phyloP scores from a whole-genome alignment of 2,329 filamentous ascomycete species.

The Exophiala sp. region DNA sequence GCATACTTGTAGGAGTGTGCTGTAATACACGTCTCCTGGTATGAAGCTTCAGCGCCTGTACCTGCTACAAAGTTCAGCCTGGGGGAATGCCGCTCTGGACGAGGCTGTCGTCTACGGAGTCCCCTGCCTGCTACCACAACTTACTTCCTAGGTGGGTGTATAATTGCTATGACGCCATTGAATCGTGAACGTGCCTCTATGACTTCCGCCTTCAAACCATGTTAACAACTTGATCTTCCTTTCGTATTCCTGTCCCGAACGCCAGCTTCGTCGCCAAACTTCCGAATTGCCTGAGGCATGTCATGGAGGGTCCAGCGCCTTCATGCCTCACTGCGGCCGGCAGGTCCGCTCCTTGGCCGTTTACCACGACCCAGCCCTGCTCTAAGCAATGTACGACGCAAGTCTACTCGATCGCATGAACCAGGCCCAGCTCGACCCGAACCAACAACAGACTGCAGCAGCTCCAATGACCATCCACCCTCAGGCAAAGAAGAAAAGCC shows the following conservation, averaged over 20 bases:
- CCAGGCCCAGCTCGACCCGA: background rate
- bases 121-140: too few species aligned
- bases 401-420: background rate
- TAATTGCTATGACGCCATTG: background rate
- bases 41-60: too few species aligned
- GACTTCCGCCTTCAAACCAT: too few species aligned
- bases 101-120: background rate
- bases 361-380: too few species aligned
- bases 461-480: background rate
- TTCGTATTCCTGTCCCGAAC: too few species aligned
- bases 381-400: background rate
- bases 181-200: too few species aligned
- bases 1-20: background rate
- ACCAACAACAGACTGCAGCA: background rate
- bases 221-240: too few species aligned
- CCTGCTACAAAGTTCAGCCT: too few species aligned
- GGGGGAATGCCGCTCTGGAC: too few species aligned
- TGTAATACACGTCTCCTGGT: too few species aligned
- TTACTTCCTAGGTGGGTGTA: too few species aligned
- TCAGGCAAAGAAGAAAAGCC: slow-evolving; percentile 15
- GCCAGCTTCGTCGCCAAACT: too few species aligned
- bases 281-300: slow-evolving; percentile 11
- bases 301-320: slow-evolving; percentile 18
- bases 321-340: slow-evolving; percentile 2
- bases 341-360: background rate